These are phyloP conservation scores for Penicillium griseofulvum DNA, from an alignment of 2,329 filamentous ascomycete species.

Conservation along the genomic window DNA sequence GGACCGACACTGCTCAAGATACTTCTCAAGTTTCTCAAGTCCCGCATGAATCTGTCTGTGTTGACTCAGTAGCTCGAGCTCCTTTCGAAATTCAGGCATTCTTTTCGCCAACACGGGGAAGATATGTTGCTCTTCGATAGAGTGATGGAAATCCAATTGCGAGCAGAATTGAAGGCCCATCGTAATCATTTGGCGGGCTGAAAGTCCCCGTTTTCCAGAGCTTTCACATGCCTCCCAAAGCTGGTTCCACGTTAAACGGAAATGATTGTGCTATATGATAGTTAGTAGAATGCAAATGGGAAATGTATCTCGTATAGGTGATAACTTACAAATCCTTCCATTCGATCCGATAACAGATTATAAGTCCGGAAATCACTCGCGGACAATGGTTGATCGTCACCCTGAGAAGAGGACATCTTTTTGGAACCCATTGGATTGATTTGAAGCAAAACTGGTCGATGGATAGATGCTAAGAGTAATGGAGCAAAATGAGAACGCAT, in stretches of 20 bases:
- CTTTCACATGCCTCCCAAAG: slow-evolving; percentile 65
- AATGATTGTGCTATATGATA: slow-evolving; percentile 65
- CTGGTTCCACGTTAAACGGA: slow-evolving; percentile 69
- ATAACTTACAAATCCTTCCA: slow-evolving; percentile 66
- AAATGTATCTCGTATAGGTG: too few species aligned
- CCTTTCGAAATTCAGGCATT: slow-evolving; percentile 72
- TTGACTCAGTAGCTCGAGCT: slow-evolving; percentile 68
- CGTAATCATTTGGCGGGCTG: slow-evolving; percentile 66
- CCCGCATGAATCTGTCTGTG: slow-evolving; percentile 77
- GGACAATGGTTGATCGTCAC: slow-evolving; percentile 51
- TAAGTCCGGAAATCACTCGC: slow-evolving; percentile 65
- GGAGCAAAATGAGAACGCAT: slow-evolving; percentile 14
- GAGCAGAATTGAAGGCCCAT: slow-evolving; percentile 67
- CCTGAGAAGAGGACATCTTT: not conserved
- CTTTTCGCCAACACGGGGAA: slow-evolving; percentile 74
- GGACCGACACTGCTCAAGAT: slow-evolving; percentile 60
- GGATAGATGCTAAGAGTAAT: slow-evolving; percentile 1
- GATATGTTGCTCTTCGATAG: slow-evolving; percentile 76
- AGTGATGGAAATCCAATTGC: slow-evolving; percentile 73
- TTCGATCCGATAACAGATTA: slow-evolving; percentile 70
- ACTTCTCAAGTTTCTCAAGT: slow-evolving; percentile 65
- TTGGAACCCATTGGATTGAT: slow-evolving; percentile 8
- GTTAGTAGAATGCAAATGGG: slow-evolving; percentile 5
- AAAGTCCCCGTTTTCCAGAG: slow-evolving; percentile 59
- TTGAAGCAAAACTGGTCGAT: not conserved